Evolutionary conservation across 2,329 filamentous ascomycete genomes (phyloP).

Genomic region (Gaeumannomyces sp.): DNA sequence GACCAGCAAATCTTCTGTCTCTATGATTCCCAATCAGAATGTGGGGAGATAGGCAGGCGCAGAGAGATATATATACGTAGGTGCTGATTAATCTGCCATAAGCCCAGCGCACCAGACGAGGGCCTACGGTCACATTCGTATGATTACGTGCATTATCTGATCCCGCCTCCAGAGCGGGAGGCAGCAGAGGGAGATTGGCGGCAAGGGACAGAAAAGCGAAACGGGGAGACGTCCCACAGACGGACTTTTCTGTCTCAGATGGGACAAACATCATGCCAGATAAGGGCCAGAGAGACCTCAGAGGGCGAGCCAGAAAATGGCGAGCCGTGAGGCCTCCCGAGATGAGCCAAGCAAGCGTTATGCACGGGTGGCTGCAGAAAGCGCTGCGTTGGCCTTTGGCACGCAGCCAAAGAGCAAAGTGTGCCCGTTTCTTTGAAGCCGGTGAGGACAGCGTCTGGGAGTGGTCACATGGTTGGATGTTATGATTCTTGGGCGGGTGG

Average conservation of each 20-base stretch:
- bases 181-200: background rate
- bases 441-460: background rate
- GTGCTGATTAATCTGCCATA: background rate
- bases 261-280: background rate
- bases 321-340: background rate
- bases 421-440: background rate
- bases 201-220: background rate
- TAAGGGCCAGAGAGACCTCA: background rate
- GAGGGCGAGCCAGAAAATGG: background rate
- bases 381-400: background rate
- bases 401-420: background rate
- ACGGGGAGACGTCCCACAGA: background rate
- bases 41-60: too few species aligned
- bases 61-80: too few species aligned
- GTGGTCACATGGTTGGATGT: background rate
- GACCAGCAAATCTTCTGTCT: too few species aligned
- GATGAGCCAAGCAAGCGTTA: background rate
- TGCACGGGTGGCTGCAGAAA: background rate
- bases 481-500: background rate
- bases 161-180: background rate
- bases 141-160: background rate
- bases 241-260: background rate
- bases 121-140: background rate
- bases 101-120: too few species aligned
- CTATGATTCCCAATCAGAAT: too few species aligned